Evolutionary conservation across 768 basidiomycete genomes (phyloP), one percentile per base, ranked within the genome.

Genomic region (Gymnopilus dilepis): DNA sequence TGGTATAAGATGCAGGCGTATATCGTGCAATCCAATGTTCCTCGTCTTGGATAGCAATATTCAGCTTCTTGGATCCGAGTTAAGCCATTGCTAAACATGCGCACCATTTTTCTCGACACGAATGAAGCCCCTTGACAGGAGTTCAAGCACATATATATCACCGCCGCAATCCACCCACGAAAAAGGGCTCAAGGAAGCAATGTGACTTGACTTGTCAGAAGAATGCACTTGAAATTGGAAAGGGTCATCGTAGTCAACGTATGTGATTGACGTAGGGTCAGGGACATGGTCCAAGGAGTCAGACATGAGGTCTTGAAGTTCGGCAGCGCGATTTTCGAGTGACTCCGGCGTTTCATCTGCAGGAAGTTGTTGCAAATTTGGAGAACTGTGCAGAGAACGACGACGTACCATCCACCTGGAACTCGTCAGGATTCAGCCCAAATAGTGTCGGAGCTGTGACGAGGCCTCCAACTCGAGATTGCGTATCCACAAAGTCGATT

Each of bases 401-500:
- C 12, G 5, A 33, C 73, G 65, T 67, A 89, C 90, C 88, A 52
- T 92, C 85, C n/a, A 86, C 75, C 21, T 75, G 73, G 6, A 91
- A 71, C 58, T 86, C 84, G 11, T 78, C 72, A n/a, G 92, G 90
- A 69, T 92, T 88, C 4, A 99, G 75, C 0, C 96, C 96, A 69
- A 95, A 91, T 11, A 98, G 76, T 6, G 91, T 93, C 0, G 96
- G 95, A 11, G 85, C 82, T 15, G 88, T 92, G 24, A 95, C 77
- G 26, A 95, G 78, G 11, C 94, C 93, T 7, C 83, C 72, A 3
- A 94, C 84, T 8, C 89, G 84, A 37, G 78, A 78, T 21, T 85
- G 78, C 38, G 85, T 89, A 69, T 96, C 94, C 15, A 95, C 94
- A 64, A 97, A 91, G 71, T 99, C 96, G 64, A 99, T 91, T 60